phyloP scores from a whole-genome alignment of 371 early-diverging fungal genomes.

The Amoeboaphelidium occidentale region DNA sequence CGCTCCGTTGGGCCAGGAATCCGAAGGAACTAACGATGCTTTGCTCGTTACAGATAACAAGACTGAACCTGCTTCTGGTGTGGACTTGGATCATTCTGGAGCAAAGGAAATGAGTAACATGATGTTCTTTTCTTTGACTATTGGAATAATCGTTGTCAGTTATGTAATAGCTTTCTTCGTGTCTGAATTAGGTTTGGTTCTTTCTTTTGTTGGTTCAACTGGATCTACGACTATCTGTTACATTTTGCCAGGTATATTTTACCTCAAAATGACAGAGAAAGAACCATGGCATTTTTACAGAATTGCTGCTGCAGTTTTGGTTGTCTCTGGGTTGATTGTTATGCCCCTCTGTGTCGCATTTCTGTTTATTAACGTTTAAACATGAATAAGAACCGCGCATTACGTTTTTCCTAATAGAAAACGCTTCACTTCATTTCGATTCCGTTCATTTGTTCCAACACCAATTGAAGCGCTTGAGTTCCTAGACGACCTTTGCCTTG shows the following conservation, averaged over 20 bases:
- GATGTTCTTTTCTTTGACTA: constrained; percentile 1
- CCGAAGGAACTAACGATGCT: too few relatives aligned
- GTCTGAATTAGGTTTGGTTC: constrained; percentile 25
- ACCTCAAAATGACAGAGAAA: constrained; percentile 35
- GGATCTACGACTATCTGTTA: constrained; percentile 94
- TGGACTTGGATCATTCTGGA: constrained; percentile 46
- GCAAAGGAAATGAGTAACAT: background rate
- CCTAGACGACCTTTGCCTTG: background rate
- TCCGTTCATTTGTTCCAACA: background rate
- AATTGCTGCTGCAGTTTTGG: background rate
- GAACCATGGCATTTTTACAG: background rate
- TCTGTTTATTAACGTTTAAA: background rate
- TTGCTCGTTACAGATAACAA: constrained; percentile 38
- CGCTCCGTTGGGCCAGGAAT: constrained; percentile 3
- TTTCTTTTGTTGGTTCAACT: constrained; percentile 91
- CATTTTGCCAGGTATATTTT: constrained; percentile 88
- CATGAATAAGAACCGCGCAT: too few relatives aligned
- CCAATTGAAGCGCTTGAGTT: background rate
- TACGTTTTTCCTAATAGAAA: too few relatives aligned
- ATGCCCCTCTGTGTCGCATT: background rate
- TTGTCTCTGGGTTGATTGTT: background rate
- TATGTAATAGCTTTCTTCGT: constrained; percentile 7
- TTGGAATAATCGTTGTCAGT: constrained; percentile 3
- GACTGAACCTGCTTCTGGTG: constrained; percentile 42
- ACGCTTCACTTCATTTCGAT: background rate